These are phyloP conservation scores for Coemansia sp. DNA, from an alignment of 192 early-diverging fungal species.

Conservation along the genomic window DNA sequence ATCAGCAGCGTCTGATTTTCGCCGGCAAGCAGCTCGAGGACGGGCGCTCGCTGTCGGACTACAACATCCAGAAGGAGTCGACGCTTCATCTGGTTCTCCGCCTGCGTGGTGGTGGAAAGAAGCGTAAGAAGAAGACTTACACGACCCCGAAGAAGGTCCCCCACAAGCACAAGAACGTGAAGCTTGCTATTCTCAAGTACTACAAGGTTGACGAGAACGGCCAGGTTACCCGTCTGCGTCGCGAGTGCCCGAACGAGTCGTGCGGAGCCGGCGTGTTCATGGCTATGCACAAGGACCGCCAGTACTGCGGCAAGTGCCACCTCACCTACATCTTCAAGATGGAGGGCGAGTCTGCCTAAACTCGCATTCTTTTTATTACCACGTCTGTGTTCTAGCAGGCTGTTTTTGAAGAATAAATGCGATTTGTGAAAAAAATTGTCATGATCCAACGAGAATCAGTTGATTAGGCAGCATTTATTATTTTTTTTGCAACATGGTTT, in stretches of 20 bases:
- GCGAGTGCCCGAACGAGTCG: constrained; percentile 94
- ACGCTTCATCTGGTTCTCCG: no score
- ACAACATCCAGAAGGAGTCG: no score
- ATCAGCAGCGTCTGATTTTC: constrained; percentile 81
- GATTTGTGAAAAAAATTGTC: constrained; percentile 1
- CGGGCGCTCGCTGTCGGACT: constrained; percentile 48
- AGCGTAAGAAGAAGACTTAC: constrained; percentile 99
- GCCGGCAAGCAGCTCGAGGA: constrained; percentile 84
- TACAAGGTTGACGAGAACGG: constrained; percentile 98
- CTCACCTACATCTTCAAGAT: constrained; percentile 96
- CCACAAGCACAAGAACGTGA: constrained; percentile 99
- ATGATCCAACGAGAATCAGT: neutral
- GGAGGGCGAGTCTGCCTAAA: constrained; percentile 57
- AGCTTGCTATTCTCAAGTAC: constrained; percentile 97
- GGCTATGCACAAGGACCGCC: constrained; percentile 96
- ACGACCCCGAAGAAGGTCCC: constrained; percentile 99
- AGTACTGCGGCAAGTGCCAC: constrained; percentile 97
- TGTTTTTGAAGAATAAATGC: no score
- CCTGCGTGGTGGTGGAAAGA: constrained; percentile 74
- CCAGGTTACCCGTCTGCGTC: constrained; percentile 96
- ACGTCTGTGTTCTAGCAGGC: neutral
- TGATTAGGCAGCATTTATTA: constrained; percentile 16
- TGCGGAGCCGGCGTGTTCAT: constrained; percentile 99
- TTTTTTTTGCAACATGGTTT: constrained; percentile 31
- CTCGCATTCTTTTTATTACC: neutral